Evolutionary conservation across 148 eudicot species (phyloP).

Genomic region (Chenopodium formosanum): DNA sequence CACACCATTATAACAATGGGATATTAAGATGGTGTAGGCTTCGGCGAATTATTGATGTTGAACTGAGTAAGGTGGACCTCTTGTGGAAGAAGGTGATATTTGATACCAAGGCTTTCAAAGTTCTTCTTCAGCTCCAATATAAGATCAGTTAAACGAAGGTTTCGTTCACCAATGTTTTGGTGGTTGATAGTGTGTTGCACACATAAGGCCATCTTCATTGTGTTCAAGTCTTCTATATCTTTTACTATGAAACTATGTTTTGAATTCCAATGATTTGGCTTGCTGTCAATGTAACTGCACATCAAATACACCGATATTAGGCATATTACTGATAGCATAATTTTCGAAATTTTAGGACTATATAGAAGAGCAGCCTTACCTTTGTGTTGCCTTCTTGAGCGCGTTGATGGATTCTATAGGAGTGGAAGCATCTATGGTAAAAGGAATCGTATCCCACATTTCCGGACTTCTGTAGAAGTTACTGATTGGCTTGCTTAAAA

Average conservation of each 20-base stretch:
- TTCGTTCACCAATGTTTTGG: slow-evolving; percentile 57
- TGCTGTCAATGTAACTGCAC: slow-evolving; percentile 60
- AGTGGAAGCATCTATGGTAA: slow-evolving; percentile 52
- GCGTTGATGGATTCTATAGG: slow-evolving; percentile 49
- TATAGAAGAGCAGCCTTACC: slow-evolving; percentile 29
- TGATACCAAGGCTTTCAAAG: slow-evolving; percentile 44
- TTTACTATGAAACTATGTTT: slow-evolving; percentile 49
- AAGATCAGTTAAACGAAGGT: slow-evolving; percentile 47
- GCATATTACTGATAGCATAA: background rate
- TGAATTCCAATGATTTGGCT: slow-evolving; percentile 62
- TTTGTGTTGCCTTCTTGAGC: slow-evolving; percentile 59
- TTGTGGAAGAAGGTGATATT: slow-evolving; percentile 64
- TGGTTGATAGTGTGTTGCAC: slow-evolving; percentile 74
- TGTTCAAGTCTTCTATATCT: slow-evolving; percentile 51
- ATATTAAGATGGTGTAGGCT: slow-evolving; percentile 13
- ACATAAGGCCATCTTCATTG: slow-evolving; percentile 51
- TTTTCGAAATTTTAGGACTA: background rate
- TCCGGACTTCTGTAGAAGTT: slow-evolving; percentile 76
- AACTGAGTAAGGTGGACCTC: slow-evolving; percentile 55
- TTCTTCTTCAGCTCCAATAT: slow-evolving; percentile 54
- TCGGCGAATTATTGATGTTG: slow-evolving; percentile 21
- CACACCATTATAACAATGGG: background rate
- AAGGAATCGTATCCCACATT: slow-evolving; percentile 52
- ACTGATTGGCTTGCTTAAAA: slow-evolving; percentile 65
- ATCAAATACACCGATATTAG: background rate